These are phyloP conservation scores for Coccomyxa subellipsoidea DNA, from an alignment of 163 green algal species.

Conservation along the genomic window DNA sequence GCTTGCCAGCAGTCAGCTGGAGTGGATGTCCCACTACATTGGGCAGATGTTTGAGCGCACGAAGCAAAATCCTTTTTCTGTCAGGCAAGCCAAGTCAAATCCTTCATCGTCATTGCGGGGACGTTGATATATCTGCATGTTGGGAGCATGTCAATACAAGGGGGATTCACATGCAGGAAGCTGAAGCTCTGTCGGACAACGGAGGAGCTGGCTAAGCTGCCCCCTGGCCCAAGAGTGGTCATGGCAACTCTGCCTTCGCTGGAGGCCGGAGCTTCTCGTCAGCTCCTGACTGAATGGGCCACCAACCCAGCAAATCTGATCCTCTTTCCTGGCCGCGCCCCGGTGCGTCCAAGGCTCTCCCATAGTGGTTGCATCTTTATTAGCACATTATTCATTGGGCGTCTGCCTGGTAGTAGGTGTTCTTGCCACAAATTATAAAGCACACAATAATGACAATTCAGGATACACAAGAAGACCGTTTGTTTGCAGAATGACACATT, in stretches of 20 bases:
- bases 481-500: neutral
- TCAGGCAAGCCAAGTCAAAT: slow-evolving; percentile 19
- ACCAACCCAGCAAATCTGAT: slow-evolving; percentile 60
- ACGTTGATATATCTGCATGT: neutral
- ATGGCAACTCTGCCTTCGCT: slow-evolving; percentile 61
- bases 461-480: neutral
- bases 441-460: too few species aligned
- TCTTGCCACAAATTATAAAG: too few species aligned
- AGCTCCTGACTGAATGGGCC: slow-evolving; percentile 76
- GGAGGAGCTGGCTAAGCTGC: slow-evolving; percentile 54
- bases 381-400: too few species aligned
- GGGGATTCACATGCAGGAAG: slow-evolving; percentile 20
- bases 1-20: slow-evolving; percentile 73
- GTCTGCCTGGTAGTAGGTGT: too few species aligned
- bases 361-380: too few species aligned
- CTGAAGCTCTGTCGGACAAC: slow-evolving; percentile 41
- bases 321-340: slow-evolving; percentile 57
- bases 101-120: neutral
- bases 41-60: slow-evolving; percentile 65
- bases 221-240: slow-evolving; percentile 67
- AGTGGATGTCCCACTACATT: slow-evolving; percentile 82
- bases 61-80: slow-evolving; percentile 71
- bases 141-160: neutral
- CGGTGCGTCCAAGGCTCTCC: too few species aligned
- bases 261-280: slow-evolving; percentile 51